Conservation (phyloP, 2,329 filamentous ascomycete genomes). For the Cucurbitaria berberidis region DNA sequence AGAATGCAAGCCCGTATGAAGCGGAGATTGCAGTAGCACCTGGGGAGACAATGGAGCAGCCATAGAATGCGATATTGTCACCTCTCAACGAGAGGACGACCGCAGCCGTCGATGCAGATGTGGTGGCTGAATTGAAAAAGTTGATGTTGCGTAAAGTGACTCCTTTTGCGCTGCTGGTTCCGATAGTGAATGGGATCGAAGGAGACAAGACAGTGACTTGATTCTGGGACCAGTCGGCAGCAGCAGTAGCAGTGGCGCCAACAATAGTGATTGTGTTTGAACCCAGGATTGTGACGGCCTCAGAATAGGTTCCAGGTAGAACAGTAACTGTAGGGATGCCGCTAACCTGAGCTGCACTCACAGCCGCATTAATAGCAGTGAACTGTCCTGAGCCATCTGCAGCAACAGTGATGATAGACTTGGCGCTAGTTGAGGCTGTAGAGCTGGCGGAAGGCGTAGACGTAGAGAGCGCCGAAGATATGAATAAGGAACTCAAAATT, state of each 20-base stretch:
- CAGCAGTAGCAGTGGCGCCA: conserved; percentile 36
- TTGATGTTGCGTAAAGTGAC: conserved; percentile 51
- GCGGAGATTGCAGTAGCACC: conserved; percentile 41
- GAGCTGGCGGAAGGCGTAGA: not conserved
- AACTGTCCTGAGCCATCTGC: conserved; percentile 54
- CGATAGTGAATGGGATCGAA: conserved; percentile 37
- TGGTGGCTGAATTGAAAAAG: conserved; percentile 41
- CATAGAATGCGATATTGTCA: conserved; percentile 53
- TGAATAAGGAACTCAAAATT: too few species aligned
- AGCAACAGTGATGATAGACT: conserved; percentile 52
- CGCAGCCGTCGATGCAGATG: conserved; percentile 29
- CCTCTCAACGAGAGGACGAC: conserved; percentile 44
- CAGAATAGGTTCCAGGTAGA: conserved; percentile 54
- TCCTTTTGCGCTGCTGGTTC: conserved; percentile 38
- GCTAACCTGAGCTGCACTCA: conserved; percentile 52
- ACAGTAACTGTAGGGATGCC: conserved; percentile 54
- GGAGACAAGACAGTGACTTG: conserved; percentile 45
- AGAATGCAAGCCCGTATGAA: conserved; percentile 45
- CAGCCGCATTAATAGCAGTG: conserved; percentile 54
- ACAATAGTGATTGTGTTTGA: conserved; percentile 53
- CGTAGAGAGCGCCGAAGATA: not conserved
- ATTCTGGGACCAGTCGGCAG: conserved; percentile 46
- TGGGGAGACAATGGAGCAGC: conserved; percentile 52
- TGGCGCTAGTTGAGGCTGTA: conserved; percentile 8
- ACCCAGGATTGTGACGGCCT: conserved; percentile 50